Conservation (phyloP, 176 grass and related monocot genomes). For the Carex myosuroides region DNA sequence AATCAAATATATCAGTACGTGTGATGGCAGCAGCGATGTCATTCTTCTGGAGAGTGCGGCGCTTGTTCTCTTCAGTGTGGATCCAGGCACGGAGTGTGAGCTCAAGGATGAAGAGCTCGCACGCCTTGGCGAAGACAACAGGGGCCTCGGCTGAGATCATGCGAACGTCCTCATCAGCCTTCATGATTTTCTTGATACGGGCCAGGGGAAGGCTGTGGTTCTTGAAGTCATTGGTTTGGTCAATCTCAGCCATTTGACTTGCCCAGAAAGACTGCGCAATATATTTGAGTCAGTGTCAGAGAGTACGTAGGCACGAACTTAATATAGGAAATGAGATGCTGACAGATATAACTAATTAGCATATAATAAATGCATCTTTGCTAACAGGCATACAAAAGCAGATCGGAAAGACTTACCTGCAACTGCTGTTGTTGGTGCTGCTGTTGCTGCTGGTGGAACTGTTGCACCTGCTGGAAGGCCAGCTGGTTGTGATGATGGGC, state of each 20-base stretch:
- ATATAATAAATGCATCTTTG: background rate
- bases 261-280: conserved; percentile 33
- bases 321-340: background rate
- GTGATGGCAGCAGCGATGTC: conserved; percentile 35
- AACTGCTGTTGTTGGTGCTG: conserved; percentile 40
- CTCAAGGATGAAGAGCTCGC: conserved; percentile 74
- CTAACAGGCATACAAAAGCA: background rate
- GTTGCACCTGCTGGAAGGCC: conserved; percentile 35
- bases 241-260: conserved; percentile 42
- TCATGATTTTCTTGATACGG: conserved; percentile 82
- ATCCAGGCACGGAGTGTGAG: conserved; percentile 48
- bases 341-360: background rate
- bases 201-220: conserved; percentile 44
- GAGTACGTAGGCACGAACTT: background rate
- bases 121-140: conserved; percentile 53
- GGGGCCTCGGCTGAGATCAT: conserved; percentile 58
- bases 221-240: conserved; percentile 39
- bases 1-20: conserved; percentile 47
- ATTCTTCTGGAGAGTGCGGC: conserved; percentile 50
- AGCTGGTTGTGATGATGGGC: conserved; percentile 25
- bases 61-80: conserved; percentile 43
- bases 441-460: conserved; percentile 32
- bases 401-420: conserved; percentile 6
- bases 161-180: conserved; percentile 50
- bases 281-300: conserved; percentile 10